Evolutionary conservation across 305 asterid genomes (phyloP), one percentile per base, ranked within the genome.

Genomic region (Caryopteris hybrid): DNA sequence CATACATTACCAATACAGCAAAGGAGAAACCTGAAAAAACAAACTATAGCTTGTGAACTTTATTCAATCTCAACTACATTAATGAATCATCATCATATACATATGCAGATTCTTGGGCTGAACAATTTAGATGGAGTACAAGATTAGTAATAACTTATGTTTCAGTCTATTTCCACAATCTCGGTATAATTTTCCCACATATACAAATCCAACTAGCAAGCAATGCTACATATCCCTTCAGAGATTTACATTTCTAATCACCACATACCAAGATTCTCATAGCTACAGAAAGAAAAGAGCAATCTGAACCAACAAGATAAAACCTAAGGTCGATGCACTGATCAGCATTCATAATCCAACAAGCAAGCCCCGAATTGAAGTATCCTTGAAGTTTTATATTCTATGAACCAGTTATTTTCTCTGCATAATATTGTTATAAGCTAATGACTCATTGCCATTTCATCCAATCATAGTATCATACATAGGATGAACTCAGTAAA

Each of bases 211-310:
- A 17, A 33, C 53, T 10, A 31, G 41, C 31, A 41, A 29, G 57
- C 70, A 70, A 18, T 7, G 23, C 64, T 62, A 46, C 36, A 61
- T 38, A 66, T 33, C n/a, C 55, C 41, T 58, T 27, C 56, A 18
- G 8, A 17, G 34, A 18, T 27, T 21, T 57, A 33, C 13, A 55
- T 20, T 45, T 47, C 20, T 48, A 71, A 11, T 9, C 57, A 55
- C 20, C 66, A 56, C 5, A 56, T 46, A 23, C 11, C 27, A 27
- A 51, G 38, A 29, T 31, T 66, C 63, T 52, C 23, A 54, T 10
- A 45, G 46, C 71, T 55, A 27, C 31, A 18, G 27, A 53, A 62
- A 53, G 29, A 34, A 25, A 3, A 41, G 20, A 52, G 27, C 51
- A 71, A 25, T 39, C 22, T 52, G 22, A 42, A 52, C 29, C 42